A percentile compares a stretch with the other conserved stretches of the same genome.
These are phyloP conservation scores for Monosporozyma servazzii DNA, from an alignment of 805 yeast genomes.

Conservation along the genomic window DNA sequence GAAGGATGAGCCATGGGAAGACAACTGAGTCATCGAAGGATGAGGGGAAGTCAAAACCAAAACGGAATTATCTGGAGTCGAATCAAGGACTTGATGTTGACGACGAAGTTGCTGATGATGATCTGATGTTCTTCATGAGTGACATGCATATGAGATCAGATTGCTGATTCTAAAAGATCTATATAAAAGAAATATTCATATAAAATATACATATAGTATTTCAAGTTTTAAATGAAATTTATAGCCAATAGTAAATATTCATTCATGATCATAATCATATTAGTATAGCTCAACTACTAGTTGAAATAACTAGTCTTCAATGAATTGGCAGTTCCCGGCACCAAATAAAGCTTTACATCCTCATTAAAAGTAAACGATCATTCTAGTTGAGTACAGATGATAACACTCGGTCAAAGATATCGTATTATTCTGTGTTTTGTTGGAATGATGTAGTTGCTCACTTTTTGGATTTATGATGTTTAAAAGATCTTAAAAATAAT, in stretches of 20 bases:
- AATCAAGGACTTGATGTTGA: slow-evolving; percentile 24
- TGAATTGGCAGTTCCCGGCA: too few species aligned
- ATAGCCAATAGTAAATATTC: not conserved
- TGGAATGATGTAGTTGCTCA: too few species aligned
- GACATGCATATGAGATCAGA: slow-evolving; percentile 42
- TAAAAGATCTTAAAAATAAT: too few species aligned
- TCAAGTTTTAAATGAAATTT: not conserved
- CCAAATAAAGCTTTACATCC: too few species aligned
- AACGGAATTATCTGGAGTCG: not conserved
- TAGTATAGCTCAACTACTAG: too few species aligned
- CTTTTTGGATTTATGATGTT: too few species aligned
- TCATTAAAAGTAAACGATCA: too few species aligned
- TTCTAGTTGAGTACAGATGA: too few species aligned
- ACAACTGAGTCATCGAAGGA: not conserved
- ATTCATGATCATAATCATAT: not conserved
- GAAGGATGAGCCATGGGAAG: not conserved
- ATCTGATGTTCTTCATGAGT: slow-evolving; percentile 61
- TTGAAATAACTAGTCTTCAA: too few species aligned
- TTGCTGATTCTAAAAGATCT: not conserved
- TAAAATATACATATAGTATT: not conserved
- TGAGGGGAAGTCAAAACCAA: not conserved
- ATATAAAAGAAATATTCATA: not conserved
- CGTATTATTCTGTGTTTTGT: too few species aligned
- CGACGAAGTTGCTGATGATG: slow-evolving; percentile 50
- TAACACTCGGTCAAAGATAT: too few species aligned